These are phyloP conservation scores for Orychophragmus violaceus DNA, from an alignment of 345 rosid species.

Conservation along the genomic window DNA sequence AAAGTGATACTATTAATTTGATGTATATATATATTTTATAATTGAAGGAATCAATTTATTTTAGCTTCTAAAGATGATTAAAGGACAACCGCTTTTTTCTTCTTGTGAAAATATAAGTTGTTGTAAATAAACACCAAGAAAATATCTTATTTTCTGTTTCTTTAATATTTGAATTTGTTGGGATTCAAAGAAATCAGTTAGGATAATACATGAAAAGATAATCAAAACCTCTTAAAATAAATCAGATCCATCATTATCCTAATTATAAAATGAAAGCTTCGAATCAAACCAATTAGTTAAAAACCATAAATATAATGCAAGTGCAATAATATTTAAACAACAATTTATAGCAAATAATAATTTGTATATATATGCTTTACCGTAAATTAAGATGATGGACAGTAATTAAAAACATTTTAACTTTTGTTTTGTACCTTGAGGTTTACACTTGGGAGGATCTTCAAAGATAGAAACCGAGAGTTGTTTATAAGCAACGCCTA, in stretches of 20 bases:
- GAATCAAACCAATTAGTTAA: too few relatives aligned
- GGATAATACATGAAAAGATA: background rate
- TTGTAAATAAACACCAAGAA: background rate
- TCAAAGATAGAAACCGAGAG: constrained; percentile 80
- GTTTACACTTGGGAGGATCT: constrained; percentile 69
- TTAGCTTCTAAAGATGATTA: background rate
- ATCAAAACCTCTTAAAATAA: background rate
- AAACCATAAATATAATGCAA: too few relatives aligned
- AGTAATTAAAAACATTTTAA: background rate
- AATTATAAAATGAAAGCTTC: too few relatives aligned
- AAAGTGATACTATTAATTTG: background rate
- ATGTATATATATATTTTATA: background rate
- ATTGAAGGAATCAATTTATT: background rate
- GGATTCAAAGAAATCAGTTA: too few relatives aligned
- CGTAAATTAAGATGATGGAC: background rate
- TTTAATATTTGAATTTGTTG: background rate
- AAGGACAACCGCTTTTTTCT: background rate
- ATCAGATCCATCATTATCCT: too few relatives aligned
- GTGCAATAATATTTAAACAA: too few relatives aligned
- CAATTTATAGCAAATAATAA: background rate
- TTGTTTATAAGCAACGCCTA: constrained; percentile 82
- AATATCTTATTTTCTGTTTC: background rate
- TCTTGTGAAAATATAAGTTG: background rate
- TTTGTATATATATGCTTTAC: background rate
- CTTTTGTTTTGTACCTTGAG: constrained; percentile 50